These are phyloP conservation scores for Lithocarpus polystachyus DNA, from an alignment of 306 rosid genomes.

Conservation along the genomic window DNA sequence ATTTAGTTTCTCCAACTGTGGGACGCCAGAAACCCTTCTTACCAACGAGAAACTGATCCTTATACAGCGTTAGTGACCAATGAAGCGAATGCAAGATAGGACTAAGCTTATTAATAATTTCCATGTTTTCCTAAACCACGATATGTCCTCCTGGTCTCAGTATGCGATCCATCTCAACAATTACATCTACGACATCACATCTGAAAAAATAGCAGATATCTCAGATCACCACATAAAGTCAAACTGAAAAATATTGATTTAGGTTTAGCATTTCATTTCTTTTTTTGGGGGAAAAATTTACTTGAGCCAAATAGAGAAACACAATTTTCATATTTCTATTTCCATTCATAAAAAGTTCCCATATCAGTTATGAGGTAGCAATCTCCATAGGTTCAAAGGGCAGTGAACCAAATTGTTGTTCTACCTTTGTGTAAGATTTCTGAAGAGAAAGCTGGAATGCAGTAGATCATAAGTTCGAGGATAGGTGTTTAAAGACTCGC, in stretches of 20 bases:
- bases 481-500: constrained; percentile 77
- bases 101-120: constrained; percentile 54
- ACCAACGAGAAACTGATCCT: constrained; percentile 61
- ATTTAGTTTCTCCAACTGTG: constrained; percentile 14
- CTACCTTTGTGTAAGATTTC: constrained; percentile 62
- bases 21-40: constrained; percentile 90
- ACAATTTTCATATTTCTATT: not conserved
- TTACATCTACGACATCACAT: constrained; percentile 57
- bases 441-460: constrained; percentile 70
- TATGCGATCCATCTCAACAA: constrained; percentile 76
- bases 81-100: constrained; percentile 70
- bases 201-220: constrained; percentile 36
- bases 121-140: constrained; percentile 60
- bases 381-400: not conserved
- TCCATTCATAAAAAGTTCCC: not conserved
- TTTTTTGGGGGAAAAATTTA: not conserved
- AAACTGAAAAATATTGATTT: not conserved
- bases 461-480: constrained; percentile 87
- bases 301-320: not conserved
- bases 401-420: not conserved
- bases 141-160: constrained; percentile 80
- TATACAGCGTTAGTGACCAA: constrained; percentile 55
- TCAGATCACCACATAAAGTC: not conserved
- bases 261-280: not conserved
- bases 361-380: not conserved